Evolutionary conservation across 169 alveolate species (phyloP).

Genomic region (Plasmodium gonderi): DNA sequence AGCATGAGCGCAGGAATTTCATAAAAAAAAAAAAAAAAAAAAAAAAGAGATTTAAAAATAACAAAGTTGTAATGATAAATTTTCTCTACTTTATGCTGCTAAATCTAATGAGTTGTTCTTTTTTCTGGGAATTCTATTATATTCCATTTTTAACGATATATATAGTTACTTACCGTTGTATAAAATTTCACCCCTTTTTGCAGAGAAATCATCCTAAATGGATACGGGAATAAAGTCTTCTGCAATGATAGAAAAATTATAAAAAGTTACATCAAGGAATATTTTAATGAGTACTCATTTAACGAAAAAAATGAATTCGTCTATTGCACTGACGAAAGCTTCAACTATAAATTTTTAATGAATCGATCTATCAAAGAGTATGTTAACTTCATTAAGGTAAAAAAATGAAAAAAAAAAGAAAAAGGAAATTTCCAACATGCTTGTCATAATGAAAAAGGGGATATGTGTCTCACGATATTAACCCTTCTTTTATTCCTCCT

Average conservation of each 20-base stretch:
- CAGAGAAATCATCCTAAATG: conserved; percentile 59
- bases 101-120: neutral
- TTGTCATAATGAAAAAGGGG: neutral
- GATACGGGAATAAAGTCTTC: conserved; percentile 35
- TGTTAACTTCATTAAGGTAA: conserved; percentile 44
- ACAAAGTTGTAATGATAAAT: neutral
- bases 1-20: too few species aligned
- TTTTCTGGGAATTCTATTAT: neutral
- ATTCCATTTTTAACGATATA: neutral
- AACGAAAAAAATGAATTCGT: conserved; percentile 65
- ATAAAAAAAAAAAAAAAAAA: too few species aligned
- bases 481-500: neutral
- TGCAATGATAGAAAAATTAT: conserved; percentile 34
- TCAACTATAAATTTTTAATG: conserved; percentile 43
- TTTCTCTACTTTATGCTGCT: neutral
- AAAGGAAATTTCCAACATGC: neutral
- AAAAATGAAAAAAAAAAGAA: too few species aligned
- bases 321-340: conserved; percentile 28
- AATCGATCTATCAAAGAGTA: conserved; percentile 55
- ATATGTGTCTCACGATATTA: neutral
- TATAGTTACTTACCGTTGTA: neutral
- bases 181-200: neutral
- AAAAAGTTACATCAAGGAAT: conserved; percentile 66
- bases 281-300: conserved; percentile 66
- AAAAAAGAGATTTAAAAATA: neutral